A percentile compares a stretch with the other conserved stretches of the same genome.
These are phyloP conservation scores for Ceratocystis albifundus DNA, from an alignment of 2,329 filamentous ascomycete genomes.

Conservation along the genomic window DNA sequence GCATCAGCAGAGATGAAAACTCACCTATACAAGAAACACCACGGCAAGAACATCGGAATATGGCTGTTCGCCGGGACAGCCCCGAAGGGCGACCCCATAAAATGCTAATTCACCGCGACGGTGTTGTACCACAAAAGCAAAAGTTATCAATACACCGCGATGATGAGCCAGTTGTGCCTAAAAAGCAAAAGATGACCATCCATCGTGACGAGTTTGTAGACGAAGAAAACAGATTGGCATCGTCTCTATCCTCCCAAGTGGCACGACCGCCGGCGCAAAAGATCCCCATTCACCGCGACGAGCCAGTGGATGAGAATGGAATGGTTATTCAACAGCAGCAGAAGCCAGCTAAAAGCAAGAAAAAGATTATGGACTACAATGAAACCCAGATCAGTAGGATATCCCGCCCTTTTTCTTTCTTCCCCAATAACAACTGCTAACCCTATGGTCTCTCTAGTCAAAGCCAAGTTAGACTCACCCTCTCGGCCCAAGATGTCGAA, in stretches of 20 bases:
- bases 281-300: constrained; percentile 15
- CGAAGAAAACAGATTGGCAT: constrained; percentile 14
- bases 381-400: constrained; percentile 83
- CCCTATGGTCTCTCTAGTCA: constrained; percentile 45
- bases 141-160: constrained; percentile 22
- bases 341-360: constrained; percentile 44
- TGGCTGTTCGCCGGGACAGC: constrained; percentile 15
- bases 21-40: neutral
- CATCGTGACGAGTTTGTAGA: constrained; percentile 16
- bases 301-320: constrained; percentile 23
- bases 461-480: constrained; percentile 84
- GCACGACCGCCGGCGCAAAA: neutral
- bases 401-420: neutral
- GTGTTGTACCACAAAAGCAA: constrained; percentile 21
- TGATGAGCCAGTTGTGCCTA: constrained; percentile 19
- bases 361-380: constrained; percentile 74
- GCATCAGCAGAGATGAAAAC: neutral
- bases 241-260: neutral
- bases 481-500: constrained; percentile 73
- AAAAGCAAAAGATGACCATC: constrained; percentile 22
- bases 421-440: neutral
- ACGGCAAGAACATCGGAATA: neutral
- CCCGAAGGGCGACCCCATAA: constrained; percentile 12
- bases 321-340: constrained; percentile 25
- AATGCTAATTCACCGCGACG: constrained; percentile 16